phyloP scores from a whole-genome alignment of 257 asterid genomes.

The Cordia subcordata region DNA sequence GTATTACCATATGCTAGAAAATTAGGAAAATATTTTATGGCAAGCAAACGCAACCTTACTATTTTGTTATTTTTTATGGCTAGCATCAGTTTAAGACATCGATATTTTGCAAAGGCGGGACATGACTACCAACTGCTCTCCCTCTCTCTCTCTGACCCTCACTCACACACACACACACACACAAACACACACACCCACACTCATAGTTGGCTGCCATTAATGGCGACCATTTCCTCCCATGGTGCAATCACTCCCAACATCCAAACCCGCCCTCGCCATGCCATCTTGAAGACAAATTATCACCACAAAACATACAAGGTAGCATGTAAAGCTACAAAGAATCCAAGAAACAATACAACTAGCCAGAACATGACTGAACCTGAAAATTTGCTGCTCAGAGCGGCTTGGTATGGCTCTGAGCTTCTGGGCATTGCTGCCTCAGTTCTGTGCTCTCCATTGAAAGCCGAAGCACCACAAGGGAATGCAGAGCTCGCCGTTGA shows the following conservation, averaged over 20 bases:
- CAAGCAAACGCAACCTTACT: too few species aligned
- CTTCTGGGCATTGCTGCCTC: slow-evolving; percentile 89
- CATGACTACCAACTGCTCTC: not conserved
- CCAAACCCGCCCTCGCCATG: slow-evolving; percentile 12
- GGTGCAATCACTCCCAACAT: slow-evolving; percentile 22
- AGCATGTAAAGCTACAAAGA: slow-evolving; percentile 34
- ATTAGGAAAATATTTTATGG: too few species aligned
- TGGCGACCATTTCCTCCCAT: slow-evolving; percentile 44
- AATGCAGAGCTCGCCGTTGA: slow-evolving; percentile 39
- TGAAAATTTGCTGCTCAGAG: slow-evolving; percentile 59
- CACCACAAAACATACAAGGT: slow-evolving; percentile 13
- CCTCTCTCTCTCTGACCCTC: not conserved
- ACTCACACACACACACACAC: too few species aligned
- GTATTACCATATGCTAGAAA: too few species aligned
- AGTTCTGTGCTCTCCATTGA: slow-evolving; percentile 51
- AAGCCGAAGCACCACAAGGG: slow-evolving; percentile 22
- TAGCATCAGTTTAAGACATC: slow-evolving; percentile 6
- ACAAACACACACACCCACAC: too few species aligned
- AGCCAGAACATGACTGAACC: slow-evolving; percentile 30
- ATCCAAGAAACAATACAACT: slow-evolving; percentile 21
- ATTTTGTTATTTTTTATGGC: slow-evolving; percentile 12
- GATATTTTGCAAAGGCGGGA: slow-evolving; percentile 7
- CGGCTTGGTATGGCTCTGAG: slow-evolving; percentile 91
- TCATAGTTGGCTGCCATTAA: slow-evolving; percentile 1
- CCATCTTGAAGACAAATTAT: slow-evolving; percentile 10